phyloP scores from a whole-genome alignment of 495 filamentous ascomycete genomes.

The Neurospora sp. region DNA sequence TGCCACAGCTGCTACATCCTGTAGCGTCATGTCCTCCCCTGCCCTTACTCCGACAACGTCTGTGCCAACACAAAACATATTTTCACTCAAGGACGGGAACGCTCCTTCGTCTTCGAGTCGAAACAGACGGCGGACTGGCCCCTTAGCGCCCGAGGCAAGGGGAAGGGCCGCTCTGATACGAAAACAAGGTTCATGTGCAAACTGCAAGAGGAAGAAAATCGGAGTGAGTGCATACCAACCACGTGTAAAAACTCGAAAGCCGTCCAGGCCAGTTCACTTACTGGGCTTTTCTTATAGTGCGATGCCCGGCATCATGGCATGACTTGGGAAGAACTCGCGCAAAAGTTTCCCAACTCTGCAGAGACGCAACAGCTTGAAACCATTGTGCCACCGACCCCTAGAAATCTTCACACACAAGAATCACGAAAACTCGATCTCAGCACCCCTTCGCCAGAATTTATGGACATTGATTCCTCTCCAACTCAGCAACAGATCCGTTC shows the following conservation, averaged over 20 bases:
- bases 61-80: slow-evolving; percentile 28
- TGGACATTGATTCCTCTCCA: slow-evolving; percentile 22
- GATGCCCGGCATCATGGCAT: slow-evolving; percentile 41
- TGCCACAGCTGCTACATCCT: slow-evolving; percentile 29
- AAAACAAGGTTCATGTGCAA: slow-evolving; percentile 38
- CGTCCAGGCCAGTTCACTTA: slow-evolving; percentile 4
- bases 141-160: slow-evolving; percentile 34
- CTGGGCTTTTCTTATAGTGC: slow-evolving; percentile 24
- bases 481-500: slow-evolving; percentile 21
- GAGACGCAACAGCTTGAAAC: slow-evolving; percentile 19
- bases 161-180: slow-evolving; percentile 39
- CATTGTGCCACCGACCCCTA: slow-evolving; percentile 16
- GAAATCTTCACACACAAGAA: slow-evolving; percentile 15
- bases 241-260: background rate
- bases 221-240: slow-evolving; percentile 30
- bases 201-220: slow-evolving; percentile 38
- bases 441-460: slow-evolving; percentile 2
- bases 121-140: slow-evolving; percentile 37
- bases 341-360: slow-evolving; percentile 33
- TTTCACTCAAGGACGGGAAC: slow-evolving; percentile 38
- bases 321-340: slow-evolving; percentile 39
- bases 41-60: slow-evolving; percentile 9
- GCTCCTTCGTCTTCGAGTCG: slow-evolving; percentile 35
- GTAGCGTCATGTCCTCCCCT: slow-evolving; percentile 32
- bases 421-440: slow-evolving; percentile 10